These are phyloP conservation scores for Lactifluus volemus DNA, from an alignment of 768 basidiomycete genomes.

Conservation along the genomic window DNA sequence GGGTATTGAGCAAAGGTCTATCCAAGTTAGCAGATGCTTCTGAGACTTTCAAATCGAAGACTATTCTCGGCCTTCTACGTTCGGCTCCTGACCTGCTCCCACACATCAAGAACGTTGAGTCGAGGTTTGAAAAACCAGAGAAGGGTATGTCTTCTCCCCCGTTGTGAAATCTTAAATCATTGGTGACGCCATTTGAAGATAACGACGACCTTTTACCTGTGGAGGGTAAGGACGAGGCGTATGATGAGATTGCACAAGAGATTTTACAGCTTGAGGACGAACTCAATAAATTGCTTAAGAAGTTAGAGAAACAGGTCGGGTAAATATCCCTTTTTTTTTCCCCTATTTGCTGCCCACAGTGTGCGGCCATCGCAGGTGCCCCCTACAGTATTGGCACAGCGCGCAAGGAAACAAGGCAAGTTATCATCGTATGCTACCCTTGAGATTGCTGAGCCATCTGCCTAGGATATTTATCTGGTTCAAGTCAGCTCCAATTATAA, in stretches of 20 bases:
- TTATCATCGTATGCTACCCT: background rate
- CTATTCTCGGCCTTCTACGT: constrained; percentile 65
- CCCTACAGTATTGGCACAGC: constrained; percentile 65
- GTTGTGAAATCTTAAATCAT: background rate
- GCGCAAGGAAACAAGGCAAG: constrained; percentile 70
- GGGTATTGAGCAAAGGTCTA: constrained; percentile 60
- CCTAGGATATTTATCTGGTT: constrained; percentile 83
- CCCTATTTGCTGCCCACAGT: background rate
- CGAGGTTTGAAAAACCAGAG: constrained; percentile 57
- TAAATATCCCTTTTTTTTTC: constrained; percentile 26
- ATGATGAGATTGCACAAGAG: constrained; percentile 67
- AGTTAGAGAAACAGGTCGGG: constrained; percentile 61
- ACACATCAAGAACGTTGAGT: constrained; percentile 63
- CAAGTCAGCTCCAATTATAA: constrained; percentile 55
- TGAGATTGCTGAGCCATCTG: background rate
- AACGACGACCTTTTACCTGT: constrained; percentile 67
- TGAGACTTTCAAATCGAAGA: constrained; percentile 67
- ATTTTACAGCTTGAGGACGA: constrained; percentile 62
- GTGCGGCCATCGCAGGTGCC: constrained; percentile 32
- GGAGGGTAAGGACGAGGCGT: constrained; percentile 78
- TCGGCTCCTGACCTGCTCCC: constrained; percentile 72
- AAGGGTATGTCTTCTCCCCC: constrained; percentile 37
- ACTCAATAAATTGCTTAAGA: constrained; percentile 58
- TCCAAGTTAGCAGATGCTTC: constrained; percentile 52
- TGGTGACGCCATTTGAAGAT: constrained; percentile 30